Conservation (phyloP, 495 filamentous ascomycete species). For the Symbiotaphrina buchneri region DNA sequence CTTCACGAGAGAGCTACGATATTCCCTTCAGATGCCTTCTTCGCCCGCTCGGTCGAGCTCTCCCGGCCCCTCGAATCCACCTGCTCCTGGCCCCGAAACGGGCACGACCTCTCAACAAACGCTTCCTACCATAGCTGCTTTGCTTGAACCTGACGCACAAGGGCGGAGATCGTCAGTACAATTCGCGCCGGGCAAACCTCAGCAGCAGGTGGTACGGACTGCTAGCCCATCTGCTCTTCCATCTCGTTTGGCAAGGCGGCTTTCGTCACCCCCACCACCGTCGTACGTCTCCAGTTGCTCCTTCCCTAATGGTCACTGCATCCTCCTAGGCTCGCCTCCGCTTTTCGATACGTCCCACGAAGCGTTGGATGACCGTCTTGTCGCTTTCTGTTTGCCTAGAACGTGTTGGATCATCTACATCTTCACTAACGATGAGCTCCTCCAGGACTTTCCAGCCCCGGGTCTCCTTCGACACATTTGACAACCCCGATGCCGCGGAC, state of each 20-base stretch:
- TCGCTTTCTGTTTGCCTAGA: conserved; percentile 1
- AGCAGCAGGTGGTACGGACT: conserved; percentile 1
- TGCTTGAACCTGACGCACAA: too few species aligned
- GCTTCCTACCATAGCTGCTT: too few species aligned
- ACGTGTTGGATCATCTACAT: not conserved
- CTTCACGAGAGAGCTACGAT: too few species aligned
- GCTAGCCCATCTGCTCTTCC: conserved; percentile 3
- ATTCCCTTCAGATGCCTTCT: too few species aligned
- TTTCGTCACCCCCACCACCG: conserved; percentile 5
- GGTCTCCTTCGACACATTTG: conserved; percentile 89
- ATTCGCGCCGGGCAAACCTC: not conserved
- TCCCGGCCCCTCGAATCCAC: too few species aligned
- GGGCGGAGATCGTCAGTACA: conserved; percentile 4
- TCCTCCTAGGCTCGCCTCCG: conserved; percentile 3
- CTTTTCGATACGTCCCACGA: not conserved
- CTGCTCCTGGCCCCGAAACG: too few species aligned
- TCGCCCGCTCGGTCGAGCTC: too few species aligned
- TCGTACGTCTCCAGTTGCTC: conserved; percentile 2
- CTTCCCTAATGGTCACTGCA: not conserved
- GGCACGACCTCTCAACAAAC: too few species aligned
- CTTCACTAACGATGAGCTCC: conserved; percentile 4
- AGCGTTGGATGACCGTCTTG: not conserved
- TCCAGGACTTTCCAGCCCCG: conserved; percentile 30
- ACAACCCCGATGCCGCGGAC: conserved; percentile 57
- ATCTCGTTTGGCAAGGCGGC: conserved; percentile 1